A percentile compares a stretch with the other conserved stretches of the same genome.
Evolutionary conservation across 2,329 filamentous ascomycete species (phyloP).

Genomic region (Sclerotiophoma versabilis): DNA sequence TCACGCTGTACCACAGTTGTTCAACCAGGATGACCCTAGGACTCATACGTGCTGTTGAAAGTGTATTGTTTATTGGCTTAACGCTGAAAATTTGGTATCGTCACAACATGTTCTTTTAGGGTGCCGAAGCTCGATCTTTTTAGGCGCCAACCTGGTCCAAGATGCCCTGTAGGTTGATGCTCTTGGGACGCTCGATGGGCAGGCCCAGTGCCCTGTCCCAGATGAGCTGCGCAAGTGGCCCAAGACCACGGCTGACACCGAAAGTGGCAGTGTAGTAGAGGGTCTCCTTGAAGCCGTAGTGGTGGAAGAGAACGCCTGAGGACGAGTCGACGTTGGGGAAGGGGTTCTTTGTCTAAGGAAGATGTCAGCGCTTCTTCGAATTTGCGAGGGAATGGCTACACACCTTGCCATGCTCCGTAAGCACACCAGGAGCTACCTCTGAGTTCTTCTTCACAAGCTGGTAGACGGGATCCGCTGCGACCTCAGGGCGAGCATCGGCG

Average conservation of each 20-base stretch:
- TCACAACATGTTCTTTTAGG: constrained; percentile 7
- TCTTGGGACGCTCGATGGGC: constrained; percentile 98
- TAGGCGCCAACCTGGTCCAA: constrained; percentile 63
- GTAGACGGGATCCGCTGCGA: constrained; percentile 88
- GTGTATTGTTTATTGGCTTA: constrained; percentile 18
- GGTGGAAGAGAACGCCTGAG: constrained; percentile 94
- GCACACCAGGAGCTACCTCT: constrained; percentile 85
- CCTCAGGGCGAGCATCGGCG: constrained; percentile 82
- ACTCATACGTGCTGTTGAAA: no score
- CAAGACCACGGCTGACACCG: constrained; percentile 75
- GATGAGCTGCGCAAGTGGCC: constrained; percentile 90
- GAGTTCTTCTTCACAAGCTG: constrained; percentile 93
- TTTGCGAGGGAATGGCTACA: constrained; percentile 8
- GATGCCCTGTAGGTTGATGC: constrained; percentile 88
- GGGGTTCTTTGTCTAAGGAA: constrained; percentile 81
- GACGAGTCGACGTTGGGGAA: constrained; percentile 96
- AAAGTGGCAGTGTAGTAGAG: constrained; percentile 86
- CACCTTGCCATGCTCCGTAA: constrained; percentile 91
- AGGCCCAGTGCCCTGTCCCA: constrained; percentile 94
- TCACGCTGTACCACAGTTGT: no score
- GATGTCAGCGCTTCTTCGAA: constrained; percentile 1
- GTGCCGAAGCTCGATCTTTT: constrained; percentile 6
- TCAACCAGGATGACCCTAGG: no score
- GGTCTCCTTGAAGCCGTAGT: constrained; percentile 97
- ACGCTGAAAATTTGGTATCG: constrained; percentile 28